Percentiles rank a stretch among this genome's conserved stretches.
phyloP scores from a whole-genome alignment of 2,329 filamentous ascomycete species.

The Graphiopsis chlorocephala region DNA sequence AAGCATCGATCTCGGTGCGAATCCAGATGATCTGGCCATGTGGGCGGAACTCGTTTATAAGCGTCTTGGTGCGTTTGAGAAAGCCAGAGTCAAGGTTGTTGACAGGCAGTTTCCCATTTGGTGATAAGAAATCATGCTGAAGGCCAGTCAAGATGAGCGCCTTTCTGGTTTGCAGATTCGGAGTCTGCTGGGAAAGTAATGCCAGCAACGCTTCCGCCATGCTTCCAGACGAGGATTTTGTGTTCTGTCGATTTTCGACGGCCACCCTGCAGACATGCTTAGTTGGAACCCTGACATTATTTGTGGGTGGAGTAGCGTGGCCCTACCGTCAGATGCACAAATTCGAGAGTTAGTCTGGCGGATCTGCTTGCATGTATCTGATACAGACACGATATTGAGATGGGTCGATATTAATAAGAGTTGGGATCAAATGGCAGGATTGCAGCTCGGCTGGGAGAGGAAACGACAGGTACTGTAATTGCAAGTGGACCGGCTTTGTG shows the following conservation, averaged over 20 bases:
- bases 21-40: slow-evolving; percentile 80
- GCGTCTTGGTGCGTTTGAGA: slow-evolving; percentile 61
- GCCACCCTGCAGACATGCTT: slow-evolving; percentile 1
- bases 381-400: neutral
- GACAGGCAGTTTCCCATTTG: slow-evolving; percentile 66
- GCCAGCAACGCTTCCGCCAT: slow-evolving; percentile 4
- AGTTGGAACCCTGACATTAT: neutral
- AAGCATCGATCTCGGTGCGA: slow-evolving; percentile 62
- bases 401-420: neutral
- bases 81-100: slow-evolving; percentile 58
- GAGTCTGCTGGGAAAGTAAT: slow-evolving; percentile 40
- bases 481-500: slow-evolving; percentile 9
- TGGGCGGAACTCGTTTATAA: slow-evolving; percentile 71
- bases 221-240: neutral
- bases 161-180: slow-evolving; percentile 57
- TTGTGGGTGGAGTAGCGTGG: slow-evolving; percentile 1
- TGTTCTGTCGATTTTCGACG: neutral
- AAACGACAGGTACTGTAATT: neutral
- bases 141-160: slow-evolving; percentile 82
- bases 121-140: slow-evolving; percentile 81
- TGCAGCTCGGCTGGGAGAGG: neutral
- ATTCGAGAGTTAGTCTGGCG: neutral
- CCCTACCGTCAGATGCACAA: slow-evolving; percentile 1
- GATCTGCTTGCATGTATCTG: neutral
- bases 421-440: neutral